Conservation (phyloP, 768 basidiomycete genomes). For the Leccinum disarticulatum region DNA sequence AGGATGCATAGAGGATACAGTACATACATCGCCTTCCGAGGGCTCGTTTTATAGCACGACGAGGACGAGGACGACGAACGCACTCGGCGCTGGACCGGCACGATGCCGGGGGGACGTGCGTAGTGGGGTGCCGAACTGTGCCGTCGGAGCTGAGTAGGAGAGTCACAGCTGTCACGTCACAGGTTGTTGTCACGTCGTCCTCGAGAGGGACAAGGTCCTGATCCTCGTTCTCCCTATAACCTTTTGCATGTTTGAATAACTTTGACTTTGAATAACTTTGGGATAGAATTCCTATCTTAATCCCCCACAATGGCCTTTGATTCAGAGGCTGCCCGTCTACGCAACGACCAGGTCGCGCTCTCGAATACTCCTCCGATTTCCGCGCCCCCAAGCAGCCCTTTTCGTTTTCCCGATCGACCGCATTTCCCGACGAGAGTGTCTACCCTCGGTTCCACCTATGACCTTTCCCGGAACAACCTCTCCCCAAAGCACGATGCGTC, state of each 20-base stretch:
- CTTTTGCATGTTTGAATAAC: neutral
- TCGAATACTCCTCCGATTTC: slow-evolving; percentile 29
- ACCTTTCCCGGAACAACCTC: slow-evolving; percentile 51
- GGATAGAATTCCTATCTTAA: neutral
- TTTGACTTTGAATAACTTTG: neutral
- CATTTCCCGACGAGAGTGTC: slow-evolving; percentile 62
- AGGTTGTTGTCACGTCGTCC: slow-evolving; percentile 21
- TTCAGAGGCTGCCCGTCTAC: slow-evolving; percentile 29
- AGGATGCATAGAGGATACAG: slow-evolving; percentile 19
- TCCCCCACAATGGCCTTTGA: slow-evolving; percentile 29
- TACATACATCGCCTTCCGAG: slow-evolving; percentile 11
- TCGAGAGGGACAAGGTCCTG: slow-evolving; percentile 9
- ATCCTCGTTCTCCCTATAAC: slow-evolving; percentile 17
- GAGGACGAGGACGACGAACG: slow-evolving; percentile 21
- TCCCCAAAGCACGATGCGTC: slow-evolving; percentile 35
- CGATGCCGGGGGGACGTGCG: slow-evolving; percentile 15
- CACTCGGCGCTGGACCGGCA: slow-evolving; percentile 22
- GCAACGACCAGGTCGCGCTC: slow-evolving; percentile 23
- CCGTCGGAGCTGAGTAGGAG: slow-evolving; percentile 16
- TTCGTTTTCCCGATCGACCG: slow-evolving; percentile 51
- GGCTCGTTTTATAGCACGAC: slow-evolving; percentile 15
- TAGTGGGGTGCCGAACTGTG: slow-evolving; percentile 1
- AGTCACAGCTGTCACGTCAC: slow-evolving; percentile 5
- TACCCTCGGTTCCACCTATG: slow-evolving; percentile 53
- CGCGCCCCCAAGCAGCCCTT: slow-evolving; percentile 35